Evolutionary conservation across 495 filamentous ascomycete species (phyloP).

Genomic region (Podospora conica): DNA sequence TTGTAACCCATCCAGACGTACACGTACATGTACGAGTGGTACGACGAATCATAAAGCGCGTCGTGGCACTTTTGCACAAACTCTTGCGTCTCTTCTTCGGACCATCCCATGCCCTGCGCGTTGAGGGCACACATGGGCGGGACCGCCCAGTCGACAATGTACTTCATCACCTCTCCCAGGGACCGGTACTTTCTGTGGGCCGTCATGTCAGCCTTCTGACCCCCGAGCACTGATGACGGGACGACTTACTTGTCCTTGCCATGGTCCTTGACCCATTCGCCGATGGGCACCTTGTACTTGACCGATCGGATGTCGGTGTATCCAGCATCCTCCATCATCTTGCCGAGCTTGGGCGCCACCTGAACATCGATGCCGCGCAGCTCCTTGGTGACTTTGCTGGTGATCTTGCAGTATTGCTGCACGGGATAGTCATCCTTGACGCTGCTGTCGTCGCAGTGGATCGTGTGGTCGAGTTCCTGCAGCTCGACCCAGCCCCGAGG

Average conservation of each 20-base stretch:
- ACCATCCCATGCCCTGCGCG: neutral
- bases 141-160: constrained; percentile 38
- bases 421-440: constrained; percentile 28
- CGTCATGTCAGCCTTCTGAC: neutral
- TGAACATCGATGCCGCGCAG: constrained; percentile 38
- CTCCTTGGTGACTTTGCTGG: constrained; percentile 20
- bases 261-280: constrained; percentile 45
- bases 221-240: neutral
- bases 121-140: constrained; percentile 46
- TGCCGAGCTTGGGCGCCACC: constrained; percentile 41
- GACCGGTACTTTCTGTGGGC: constrained; percentile 5
- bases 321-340: constrained; percentile 45
- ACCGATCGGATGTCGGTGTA: constrained; percentile 53
- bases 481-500: constrained; percentile 51
- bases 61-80: constrained; percentile 47
- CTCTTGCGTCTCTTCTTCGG: constrained; percentile 44
- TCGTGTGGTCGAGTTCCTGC: constrained; percentile 38
- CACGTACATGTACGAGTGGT: constrained; percentile 42
- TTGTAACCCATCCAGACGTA: constrained; percentile 30
- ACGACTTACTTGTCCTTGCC: neutral
- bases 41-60: constrained; percentile 45
- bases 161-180: constrained; percentile 34
- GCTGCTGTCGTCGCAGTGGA: constrained; percentile 38
- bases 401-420: constrained; percentile 20
- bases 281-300: constrained; percentile 48